Evolutionary conservation across 345 rosid species (phyloP).

Genomic region (Citrus cavaleriei): DNA sequence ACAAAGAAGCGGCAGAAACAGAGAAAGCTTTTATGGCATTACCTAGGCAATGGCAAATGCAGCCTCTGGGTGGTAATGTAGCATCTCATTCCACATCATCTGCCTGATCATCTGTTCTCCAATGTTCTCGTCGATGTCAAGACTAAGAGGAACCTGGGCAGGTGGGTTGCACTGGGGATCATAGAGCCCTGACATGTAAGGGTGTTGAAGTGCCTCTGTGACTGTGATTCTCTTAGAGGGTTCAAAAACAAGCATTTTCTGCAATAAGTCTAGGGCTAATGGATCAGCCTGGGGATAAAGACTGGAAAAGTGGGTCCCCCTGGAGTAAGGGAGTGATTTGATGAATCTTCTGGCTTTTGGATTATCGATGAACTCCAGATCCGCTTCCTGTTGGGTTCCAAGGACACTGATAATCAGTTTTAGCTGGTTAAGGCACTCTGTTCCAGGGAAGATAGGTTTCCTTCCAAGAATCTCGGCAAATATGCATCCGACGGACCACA

Average conservation of each 20-base stretch:
- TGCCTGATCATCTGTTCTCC: slow-evolving; percentile 58
- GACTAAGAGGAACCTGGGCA: slow-evolving; percentile 57
- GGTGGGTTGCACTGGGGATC: slow-evolving; percentile 63
- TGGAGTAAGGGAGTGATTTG: slow-evolving; percentile 57
- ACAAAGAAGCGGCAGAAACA: slow-evolving; percentile 8
- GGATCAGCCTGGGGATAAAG: slow-evolving; percentile 75
- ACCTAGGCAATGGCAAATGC: slow-evolving; percentile 28
- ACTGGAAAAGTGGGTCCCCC: slow-evolving; percentile 45
- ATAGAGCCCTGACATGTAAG: slow-evolving; percentile 62
- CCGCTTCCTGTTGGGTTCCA: slow-evolving; percentile 68
- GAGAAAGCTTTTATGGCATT: background rate
- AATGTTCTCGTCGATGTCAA: slow-evolving; percentile 61
- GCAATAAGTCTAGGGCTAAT: slow-evolving; percentile 66
- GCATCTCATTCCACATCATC: slow-evolving; percentile 85
- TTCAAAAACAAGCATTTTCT: slow-evolving; percentile 73
- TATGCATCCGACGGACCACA: slow-evolving; percentile 96
- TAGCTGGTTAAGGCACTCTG: slow-evolving; percentile 82
- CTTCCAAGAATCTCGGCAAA: slow-evolving; percentile 84
- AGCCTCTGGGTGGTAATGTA: slow-evolving; percentile 67
- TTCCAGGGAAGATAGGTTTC: slow-evolving; percentile 81
- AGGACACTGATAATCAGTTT: slow-evolving; percentile 62
- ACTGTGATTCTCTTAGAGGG: slow-evolving; percentile 75
- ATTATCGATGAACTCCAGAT: slow-evolving; percentile 72
- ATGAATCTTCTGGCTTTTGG: slow-evolving; percentile 63
- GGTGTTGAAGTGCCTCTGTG: slow-evolving; percentile 74